Percentiles rank a stretch among this genome's conserved stretches.
Conservation (phyloP, 2,329 filamentous ascomycete genomes). For the Colletotrichum sp. region DNA sequence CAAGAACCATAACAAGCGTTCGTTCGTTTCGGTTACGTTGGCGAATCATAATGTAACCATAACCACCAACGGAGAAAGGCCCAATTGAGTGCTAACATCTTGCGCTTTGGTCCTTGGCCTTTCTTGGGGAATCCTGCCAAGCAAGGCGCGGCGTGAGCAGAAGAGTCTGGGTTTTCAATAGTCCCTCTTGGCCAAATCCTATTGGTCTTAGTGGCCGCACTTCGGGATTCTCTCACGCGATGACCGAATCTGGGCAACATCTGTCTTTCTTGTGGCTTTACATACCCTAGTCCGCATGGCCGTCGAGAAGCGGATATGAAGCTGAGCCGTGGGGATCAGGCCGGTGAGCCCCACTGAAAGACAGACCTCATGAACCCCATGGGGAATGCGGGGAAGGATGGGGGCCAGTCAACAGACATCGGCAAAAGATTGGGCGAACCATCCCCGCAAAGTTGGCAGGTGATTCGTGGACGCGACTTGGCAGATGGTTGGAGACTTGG, state of each 20-base stretch:
- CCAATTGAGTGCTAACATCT: neutral
- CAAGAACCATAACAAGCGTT: neutral
- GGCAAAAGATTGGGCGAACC: neutral
- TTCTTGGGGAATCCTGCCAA: neutral
- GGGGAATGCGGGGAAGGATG: neutral
- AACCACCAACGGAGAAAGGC: neutral
- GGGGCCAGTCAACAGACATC: neutral
- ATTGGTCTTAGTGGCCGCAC: neutral
- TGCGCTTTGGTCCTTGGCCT: neutral
- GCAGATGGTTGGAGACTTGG: conserved; percentile 1
- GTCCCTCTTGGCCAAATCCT: neutral
- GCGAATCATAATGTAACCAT: neutral
- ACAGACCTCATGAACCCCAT: neutral
- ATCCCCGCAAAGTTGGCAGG: neutral
- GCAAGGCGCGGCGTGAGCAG: neutral
- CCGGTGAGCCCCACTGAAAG: neutral
- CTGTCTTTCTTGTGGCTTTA: neutral
- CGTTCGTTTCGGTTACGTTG: neutral
- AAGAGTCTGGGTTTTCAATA: neutral
- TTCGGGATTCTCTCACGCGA: neutral
- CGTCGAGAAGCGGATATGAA: neutral
- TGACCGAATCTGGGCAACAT: neutral
- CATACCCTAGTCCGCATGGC: neutral
- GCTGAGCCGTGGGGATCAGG: neutral
- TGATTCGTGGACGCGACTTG: neutral